These are phyloP conservation scores for Oropetium thomaeum DNA, from an alignment of 176 grass and related monocot species.

Conservation along the genomic window DNA sequence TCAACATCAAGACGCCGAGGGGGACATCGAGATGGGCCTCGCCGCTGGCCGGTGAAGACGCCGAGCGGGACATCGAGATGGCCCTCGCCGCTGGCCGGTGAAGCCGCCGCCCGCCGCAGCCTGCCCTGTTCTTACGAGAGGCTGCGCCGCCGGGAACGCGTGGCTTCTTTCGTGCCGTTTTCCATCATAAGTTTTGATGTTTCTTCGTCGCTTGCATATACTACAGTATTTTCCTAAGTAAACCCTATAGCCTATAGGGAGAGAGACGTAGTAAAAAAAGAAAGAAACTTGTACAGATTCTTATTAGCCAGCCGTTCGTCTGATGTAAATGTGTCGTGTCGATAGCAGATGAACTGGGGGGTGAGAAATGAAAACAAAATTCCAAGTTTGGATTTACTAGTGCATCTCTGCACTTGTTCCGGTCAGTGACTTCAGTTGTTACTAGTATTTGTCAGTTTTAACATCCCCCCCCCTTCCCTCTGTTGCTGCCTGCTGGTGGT, in stretches of 20 bases:
- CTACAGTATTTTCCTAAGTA: not conserved
- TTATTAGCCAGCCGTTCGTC: conserved; percentile 6
- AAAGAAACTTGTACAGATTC: conserved; percentile 51
- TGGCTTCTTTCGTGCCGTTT: conserved; percentile 27
- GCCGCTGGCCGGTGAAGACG: conserved; percentile 32
- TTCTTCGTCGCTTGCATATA: not conserved
- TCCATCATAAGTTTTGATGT: conserved; percentile 14
- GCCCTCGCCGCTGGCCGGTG: conserved; percentile 29
- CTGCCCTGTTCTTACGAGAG: not conserved
- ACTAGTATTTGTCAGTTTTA: not conserved
- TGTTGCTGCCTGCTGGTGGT: not conserved
- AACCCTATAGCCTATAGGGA: no score
- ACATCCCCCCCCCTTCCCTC: not conserved
- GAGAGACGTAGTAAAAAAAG: not conserved
- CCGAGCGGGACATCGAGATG: conserved; percentile 45
- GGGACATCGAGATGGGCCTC: conserved; percentile 56
- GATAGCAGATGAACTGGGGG: conserved; percentile 26
- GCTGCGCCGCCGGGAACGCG: not conserved
- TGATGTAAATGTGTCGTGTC: conserved; percentile 29
- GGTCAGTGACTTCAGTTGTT: conserved; percentile 22
- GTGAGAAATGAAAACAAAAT: not conserved
- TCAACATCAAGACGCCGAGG: no score
- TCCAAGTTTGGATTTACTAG: not conserved
- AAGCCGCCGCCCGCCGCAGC: conserved; percentile 16
- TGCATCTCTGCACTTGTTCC: not conserved